Evolutionary conservation across 2,329 filamentous ascomycete species (phyloP), one percentile per base, ranked within the genome.

Genomic region (Pseudopithomyces maydicus): DNA sequence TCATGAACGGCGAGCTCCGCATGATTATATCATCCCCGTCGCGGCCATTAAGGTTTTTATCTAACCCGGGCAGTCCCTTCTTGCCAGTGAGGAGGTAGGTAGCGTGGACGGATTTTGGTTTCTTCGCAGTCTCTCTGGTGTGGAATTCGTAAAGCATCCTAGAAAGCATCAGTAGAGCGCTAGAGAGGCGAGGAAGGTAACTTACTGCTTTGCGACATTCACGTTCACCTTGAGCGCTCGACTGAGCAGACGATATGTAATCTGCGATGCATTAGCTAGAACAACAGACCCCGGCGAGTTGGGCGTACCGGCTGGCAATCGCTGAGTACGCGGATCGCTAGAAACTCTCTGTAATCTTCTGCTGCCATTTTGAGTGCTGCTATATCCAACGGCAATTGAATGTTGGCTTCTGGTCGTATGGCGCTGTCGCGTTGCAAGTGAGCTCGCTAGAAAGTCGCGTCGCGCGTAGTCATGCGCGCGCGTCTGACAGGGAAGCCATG

Each of bases 101-200:
- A 43, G 94, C 95, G 78, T 96, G 86, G n/a, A 97, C 81, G 23
- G 87, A 88, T 20, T 86, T 84, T 0, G 90, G 83, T 58, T 87
- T 89, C 74, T 89, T 91, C 53, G 80, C 82, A 75, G 92, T 96
- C 72, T 96, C 90, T 55, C 82, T 85, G 60, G 84, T 82, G 74
- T 97, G 86, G 65, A 96, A 98, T 32, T 96, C 90, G 76, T 86
- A 96, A 15, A 93, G 86, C 85, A 95, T 96, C 74, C 89, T 96
- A 36, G 1, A 33, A 19, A 56, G 6, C 5, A 45, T 76, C 17
- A 74, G 70, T 41, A 6, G 35, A 33, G 26, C 45, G n/a, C 41
- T 29, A 41, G 7, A 35, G 12, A 42, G 51, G 29, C 29, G 32
- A 41, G 19, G 17, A 11, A 22, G 22, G 33, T 51, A 23, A 29